Base-by-base conservation (phyloP, 208 protist species). In the Entamoeba dispar region DNA sequence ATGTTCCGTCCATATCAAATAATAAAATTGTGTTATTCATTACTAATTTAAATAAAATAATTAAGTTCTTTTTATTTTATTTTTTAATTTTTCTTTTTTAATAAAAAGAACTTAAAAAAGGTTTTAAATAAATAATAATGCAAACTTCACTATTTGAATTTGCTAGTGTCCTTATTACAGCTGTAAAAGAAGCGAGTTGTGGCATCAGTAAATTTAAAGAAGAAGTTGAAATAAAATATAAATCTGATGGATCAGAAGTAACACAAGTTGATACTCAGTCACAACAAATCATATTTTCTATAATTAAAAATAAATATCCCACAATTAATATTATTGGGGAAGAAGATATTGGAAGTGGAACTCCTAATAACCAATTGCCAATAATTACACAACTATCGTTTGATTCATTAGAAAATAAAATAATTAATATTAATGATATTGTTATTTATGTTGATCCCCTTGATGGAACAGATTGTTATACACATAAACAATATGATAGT, bases 1-100 rank as follows among this genome's bases (percentile, higher is more conserved):
- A 94, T 22, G 97, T 98, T n/a, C 96, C 97, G 94, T 98, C 97
- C 4, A 98, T 95, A 93, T 99, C 98, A 95, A 99, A 99, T 12
- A 99, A 96, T 73, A 98, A 94, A 27, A 97, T 91, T 5, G 93
- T 96, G 47, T 96, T 96, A 47, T 93, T 19, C 73, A 91, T 91
- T 77, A 34, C 7, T 34, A 77, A 57, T 22, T 57, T 57, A 57
- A 57, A 22, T 57, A 22, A 57, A 57, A 57, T 22, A 12, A 12
- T 47, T 47, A 47, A 47, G 43, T 47, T 47, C 43, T 47, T 47
- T 47, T 47, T n/a, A n/a, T n/a, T n/a, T 47, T 4, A 47, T 47
- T 47, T 47, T 47, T 47, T 47, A 47, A 5, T 47, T 47, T 47
- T 47, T 47, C 2, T 43, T 43, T 47, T 47, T 47, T 47, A 47